A percentile compares a stretch with the other conserved stretches of the same genome.
Conservation (phyloP, 805 yeast species). For the Ogataea saltuana region DNA sequence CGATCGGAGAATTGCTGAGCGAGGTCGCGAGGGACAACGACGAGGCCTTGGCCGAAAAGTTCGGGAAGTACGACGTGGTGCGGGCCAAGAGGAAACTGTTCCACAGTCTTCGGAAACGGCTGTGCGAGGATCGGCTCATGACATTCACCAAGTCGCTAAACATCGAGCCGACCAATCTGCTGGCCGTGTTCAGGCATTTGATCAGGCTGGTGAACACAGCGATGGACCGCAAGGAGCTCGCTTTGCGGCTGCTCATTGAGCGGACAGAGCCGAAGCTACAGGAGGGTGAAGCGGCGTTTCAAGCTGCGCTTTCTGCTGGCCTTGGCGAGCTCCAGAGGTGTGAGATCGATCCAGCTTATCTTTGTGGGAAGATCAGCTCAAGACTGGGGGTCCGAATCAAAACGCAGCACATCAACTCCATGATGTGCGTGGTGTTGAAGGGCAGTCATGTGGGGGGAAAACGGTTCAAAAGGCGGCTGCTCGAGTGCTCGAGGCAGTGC, state of each 20-base stretch:
- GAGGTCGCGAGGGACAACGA: conserved; percentile 16
- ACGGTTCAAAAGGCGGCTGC: neutral
- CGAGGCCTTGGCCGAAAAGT: conserved; percentile 11
- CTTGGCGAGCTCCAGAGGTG: conserved; percentile 2
- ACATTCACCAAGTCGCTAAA: conserved; percentile 25
- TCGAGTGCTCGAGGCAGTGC: neutral
- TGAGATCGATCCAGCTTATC: conserved; percentile 1
- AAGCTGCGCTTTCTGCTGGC: neutral
- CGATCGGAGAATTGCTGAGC: conserved; percentile 17
- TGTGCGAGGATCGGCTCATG: conserved; percentile 25
- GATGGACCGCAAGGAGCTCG: neutral
- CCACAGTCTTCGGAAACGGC: conserved; percentile 28
- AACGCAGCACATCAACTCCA: conserved; percentile 3
- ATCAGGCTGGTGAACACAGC: conserved; percentile 6
- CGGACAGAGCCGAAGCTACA: neutral
- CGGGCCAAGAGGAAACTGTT: conserved; percentile 26
- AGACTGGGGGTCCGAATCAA: conserved; percentile 4
- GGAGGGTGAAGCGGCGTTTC: neutral
- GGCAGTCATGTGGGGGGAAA: neutral
- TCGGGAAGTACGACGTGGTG: conserved; percentile 12
- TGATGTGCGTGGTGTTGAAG: conserved; percentile 8
- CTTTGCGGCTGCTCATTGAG: neutral
- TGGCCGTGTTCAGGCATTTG: conserved; percentile 14
- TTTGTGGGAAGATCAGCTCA: conserved; percentile 4
- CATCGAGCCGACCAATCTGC: conserved; percentile 21